phyloP scores from a whole-genome alignment of 495 filamentous ascomycete genomes.

The Penicillium bialowiezense region DNA sequence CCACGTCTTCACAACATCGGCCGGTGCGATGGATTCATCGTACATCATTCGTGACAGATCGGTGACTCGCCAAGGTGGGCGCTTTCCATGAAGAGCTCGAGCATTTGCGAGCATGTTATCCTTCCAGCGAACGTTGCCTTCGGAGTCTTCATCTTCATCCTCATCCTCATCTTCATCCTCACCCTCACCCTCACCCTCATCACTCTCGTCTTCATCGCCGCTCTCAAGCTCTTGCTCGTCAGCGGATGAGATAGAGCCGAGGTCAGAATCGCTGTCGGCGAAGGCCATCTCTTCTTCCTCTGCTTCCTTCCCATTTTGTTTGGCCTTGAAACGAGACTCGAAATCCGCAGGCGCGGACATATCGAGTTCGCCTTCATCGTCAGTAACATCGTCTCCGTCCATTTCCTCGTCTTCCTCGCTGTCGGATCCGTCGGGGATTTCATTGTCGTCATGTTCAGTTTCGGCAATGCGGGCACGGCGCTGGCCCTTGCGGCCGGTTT shows the following conservation, averaged over 20 bases:
- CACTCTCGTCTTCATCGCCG: conserved; percentile 51
- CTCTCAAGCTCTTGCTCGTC: conserved; percentile 63
- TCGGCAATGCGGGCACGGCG: conserved; percentile 65
- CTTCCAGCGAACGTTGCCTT: conserved; percentile 75
- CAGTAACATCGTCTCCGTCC: conserved; percentile 21
- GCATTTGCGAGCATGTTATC: conserved; percentile 77
- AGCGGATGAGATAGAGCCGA: conserved; percentile 81
- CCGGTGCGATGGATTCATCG: conserved; percentile 71
- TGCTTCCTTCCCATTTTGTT: conserved; percentile 37
- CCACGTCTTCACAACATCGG: conserved; percentile 76
- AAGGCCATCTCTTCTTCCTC: conserved; percentile 73
- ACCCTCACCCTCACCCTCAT: conserved; percentile 59
- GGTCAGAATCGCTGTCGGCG: conserved; percentile 92
- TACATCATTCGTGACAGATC: conserved; percentile 88
- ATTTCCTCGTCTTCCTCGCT: conserved; percentile 52
- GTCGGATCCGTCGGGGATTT: conserved; percentile 59
- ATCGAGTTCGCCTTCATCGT: conserved; percentile 38
- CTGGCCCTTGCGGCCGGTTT: conserved; percentile 65
- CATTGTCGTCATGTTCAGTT: conserved; percentile 51
- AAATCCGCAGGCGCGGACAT: conserved; percentile 42
- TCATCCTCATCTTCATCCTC: conserved; percentile 56
- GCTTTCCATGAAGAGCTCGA: conserved; percentile 63
- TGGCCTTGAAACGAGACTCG: conserved; percentile 40
- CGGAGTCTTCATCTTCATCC: too few relatives aligned
- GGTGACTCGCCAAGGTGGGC: conserved; percentile 65